Evolutionary conservation across 805 yeast species (phyloP), one percentile per base, ranked within the genome.

Genomic region (Metschnikowia rubicola): DNA sequence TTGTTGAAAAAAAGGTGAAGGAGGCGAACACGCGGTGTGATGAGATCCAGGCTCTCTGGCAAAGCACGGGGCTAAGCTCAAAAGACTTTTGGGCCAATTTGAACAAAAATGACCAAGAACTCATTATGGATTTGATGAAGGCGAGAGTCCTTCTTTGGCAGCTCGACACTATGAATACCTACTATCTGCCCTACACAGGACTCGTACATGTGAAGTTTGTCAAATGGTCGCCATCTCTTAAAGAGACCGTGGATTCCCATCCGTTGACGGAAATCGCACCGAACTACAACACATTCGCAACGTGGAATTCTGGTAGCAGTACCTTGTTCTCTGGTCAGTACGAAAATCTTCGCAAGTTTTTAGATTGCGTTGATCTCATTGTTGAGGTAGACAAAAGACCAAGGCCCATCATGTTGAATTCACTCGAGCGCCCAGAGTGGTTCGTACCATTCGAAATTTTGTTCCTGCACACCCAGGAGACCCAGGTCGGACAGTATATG

Each of bases 131-230:
- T 26, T 46, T 46, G 42, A 41, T 35, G 9, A 46, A 41, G n/a
- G 48, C 48, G n/a, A 26, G 42, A n/a, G 33, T 41, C n/a, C 15
- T 46, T 19, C 21, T 41, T 5, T 46, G 44, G 44, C 48, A 45
- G 31, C 28, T 40, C 15, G 39, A 45, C 5, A 28, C 26, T n/a
- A 8, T 41, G 10, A 5, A 7, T 11, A 10, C 34, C 1, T 33
- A 30, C 30, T 19, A 33, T 9, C 37, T 32, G 7, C 41, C 44
- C 2, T 28, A 45, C 30, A 35, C 48, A 8, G 48, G 48, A 1
- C 44, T 45, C 30, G 26, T 45, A 10, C 48, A 45, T 11, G 44
- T 40, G 29, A 40, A 36, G 30, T 21, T 37, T 1, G 31, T 34
- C 9, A 10, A 17, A 1, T 45, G 48, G 48, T 37, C 36, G 7